Base-by-base conservation (phyloP, 441 rosid genomes). In the Gossypium aridum region DNA sequence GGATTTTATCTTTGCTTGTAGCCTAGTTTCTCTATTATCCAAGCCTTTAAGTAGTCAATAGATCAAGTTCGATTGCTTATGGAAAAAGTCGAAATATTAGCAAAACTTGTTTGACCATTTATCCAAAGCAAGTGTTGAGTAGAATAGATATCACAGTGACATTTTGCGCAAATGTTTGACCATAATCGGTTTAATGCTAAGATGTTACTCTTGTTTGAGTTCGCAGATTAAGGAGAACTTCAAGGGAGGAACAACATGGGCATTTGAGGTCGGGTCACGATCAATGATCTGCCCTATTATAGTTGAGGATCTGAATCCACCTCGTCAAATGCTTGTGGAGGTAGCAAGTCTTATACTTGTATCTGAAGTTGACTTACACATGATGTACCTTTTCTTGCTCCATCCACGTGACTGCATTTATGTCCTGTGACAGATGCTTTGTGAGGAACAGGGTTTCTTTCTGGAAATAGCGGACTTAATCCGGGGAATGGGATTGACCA, bases 221-320 rank as follows among this genome's bases (percentile, higher is more conserved):
- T 43, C 59, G 75, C 86, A 95, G 99, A 80, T 90, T 16, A 91
- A 86, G 77, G 92, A 88, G 72, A 86, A 79, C 82, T 86, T 83
- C 55, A 91, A 86, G 74, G 97, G 98, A 72, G 98, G 97, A 69
- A 94, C 97, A 26, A 96, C 97, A 55, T 92, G 97, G 98, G 99
- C 97, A 49, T 93, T 85, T 72, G 97, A 96, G 86, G 97, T 96
- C 49, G 97, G 94, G 14, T 90, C 98, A 59, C 90, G 82, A 79
- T 87, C 98, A 65, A 82, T 87, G 88, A 84, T 87, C 57, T 93
- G 98, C 70, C 99, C 98, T 70, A 92, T 96, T 73, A 87, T 93
- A 10, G 96, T 96, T 7, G 99, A 96, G 80, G 99, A 96, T 87
- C 79, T 96, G 73, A 92, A 80, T 75, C 86, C 86, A 19, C 98